Conservation (phyloP, 139 green algal genomes). For the Chlamydomonas sphaeroides region DNA sequence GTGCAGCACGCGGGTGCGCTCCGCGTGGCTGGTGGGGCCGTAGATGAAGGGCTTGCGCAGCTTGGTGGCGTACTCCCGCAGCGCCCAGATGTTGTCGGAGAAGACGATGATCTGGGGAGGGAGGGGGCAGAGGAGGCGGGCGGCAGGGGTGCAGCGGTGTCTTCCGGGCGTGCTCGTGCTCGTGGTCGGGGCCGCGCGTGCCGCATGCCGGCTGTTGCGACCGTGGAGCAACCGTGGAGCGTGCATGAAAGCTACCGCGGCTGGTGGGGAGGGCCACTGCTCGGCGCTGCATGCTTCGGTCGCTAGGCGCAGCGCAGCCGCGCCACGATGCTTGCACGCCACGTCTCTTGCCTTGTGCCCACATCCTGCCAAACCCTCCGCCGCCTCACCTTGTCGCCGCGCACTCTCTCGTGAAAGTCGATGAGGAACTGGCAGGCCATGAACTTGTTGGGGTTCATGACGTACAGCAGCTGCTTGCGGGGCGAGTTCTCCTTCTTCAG, state of each 20-base stretch:
- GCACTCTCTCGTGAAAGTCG: slow-evolving; percentile 88
- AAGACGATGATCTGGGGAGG: slow-evolving; percentile 99
- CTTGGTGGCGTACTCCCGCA: slow-evolving; percentile 90
- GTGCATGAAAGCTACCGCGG: too few relatives aligned
- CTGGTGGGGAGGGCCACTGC: too few relatives aligned
- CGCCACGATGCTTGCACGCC: too few relatives aligned
- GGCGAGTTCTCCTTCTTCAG: slow-evolving; percentile 73
- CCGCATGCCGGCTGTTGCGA: too few relatives aligned
- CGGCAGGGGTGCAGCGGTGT: too few relatives aligned
- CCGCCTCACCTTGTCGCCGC: slow-evolving; percentile 73
- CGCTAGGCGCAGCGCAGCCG: too few relatives aligned
- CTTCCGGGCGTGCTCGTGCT: too few relatives aligned
- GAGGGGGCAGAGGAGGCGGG: too few relatives aligned
- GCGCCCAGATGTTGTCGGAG: slow-evolving; percentile 97
- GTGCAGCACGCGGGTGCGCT: slow-evolving; percentile 94
- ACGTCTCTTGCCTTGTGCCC: too few relatives aligned
- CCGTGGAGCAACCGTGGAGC: too few relatives aligned
- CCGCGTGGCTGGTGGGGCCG: slow-evolving; percentile 87
- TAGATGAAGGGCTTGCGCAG: slow-evolving; percentile 96
- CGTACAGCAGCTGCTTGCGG: slow-evolving; percentile 84
- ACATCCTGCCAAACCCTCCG: not conserved
- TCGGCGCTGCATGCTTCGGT: too few relatives aligned
- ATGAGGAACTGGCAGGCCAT: slow-evolving; percentile 96
- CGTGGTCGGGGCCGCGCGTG: too few relatives aligned
- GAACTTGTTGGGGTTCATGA: slow-evolving; percentile 98